phyloP scores from a whole-genome alignment of 768 basidiomycete species.

The Boletus reticulatus region DNA sequence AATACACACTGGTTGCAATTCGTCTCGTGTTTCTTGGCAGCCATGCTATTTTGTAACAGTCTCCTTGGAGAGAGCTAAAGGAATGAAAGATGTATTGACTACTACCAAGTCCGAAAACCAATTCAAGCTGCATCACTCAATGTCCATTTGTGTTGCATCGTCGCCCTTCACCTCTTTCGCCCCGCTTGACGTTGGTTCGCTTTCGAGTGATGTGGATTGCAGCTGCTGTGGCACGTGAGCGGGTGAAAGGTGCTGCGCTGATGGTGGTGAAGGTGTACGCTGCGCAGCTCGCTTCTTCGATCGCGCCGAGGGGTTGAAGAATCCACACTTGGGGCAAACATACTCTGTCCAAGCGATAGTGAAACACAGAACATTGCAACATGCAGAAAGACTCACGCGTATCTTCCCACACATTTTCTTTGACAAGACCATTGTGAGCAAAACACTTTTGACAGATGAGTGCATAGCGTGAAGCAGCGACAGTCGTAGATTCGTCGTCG shows the following conservation, averaged over 20 bases:
- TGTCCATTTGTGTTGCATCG: slow-evolving; percentile 9
- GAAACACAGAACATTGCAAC: not conserved
- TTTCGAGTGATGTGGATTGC: not conserved
- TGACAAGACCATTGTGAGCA: slow-evolving; percentile 84
- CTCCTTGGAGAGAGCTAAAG: not conserved
- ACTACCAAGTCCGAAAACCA: not conserved
- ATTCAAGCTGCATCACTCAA: slow-evolving; percentile 5
- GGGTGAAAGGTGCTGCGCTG: slow-evolving; percentile 6
- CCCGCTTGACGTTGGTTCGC: not conserved
- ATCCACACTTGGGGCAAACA: slow-evolving; percentile 79
- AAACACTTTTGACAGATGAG: slow-evolving; percentile 89
- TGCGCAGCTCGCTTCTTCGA: slow-evolving; percentile 28
- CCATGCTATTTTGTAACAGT: slow-evolving; percentile 1
- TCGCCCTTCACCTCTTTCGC: not conserved
- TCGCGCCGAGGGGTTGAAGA: slow-evolving; percentile 63
- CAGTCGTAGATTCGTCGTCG: slow-evolving; percentile 41
- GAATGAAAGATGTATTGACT: not conserved
- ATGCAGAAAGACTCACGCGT: slow-evolving; percentile 57
- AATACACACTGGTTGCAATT: too few species aligned
- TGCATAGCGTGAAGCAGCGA: slow-evolving; percentile 60
- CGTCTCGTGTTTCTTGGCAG: too few species aligned
- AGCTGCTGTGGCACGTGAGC: slow-evolving; percentile 4
- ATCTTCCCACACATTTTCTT: slow-evolving; percentile 77
- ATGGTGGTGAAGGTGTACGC: slow-evolving; percentile 30
- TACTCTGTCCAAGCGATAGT: slow-evolving; percentile 55